phyloP scores from a whole-genome alignment of 2,329 filamentous ascomycete species.

The Elsinoe batatas region DNA sequence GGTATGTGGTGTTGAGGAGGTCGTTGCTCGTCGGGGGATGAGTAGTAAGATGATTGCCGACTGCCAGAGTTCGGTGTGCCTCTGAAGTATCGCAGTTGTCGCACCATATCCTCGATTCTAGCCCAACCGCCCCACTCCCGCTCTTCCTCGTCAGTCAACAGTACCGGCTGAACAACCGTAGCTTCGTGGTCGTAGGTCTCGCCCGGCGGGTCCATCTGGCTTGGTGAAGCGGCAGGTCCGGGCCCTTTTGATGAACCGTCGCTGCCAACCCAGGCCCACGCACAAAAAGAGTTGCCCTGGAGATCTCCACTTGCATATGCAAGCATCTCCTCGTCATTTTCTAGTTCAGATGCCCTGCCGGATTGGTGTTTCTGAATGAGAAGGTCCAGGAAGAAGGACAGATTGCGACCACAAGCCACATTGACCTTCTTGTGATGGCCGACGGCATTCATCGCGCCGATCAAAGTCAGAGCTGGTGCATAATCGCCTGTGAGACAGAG shows the following conservation, averaged over 20 bases:
- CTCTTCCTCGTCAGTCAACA: conserved; percentile 47
- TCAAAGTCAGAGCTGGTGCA: conserved; percentile 60
- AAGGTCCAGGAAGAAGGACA: conserved; percentile 67
- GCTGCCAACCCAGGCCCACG: conserved; percentile 66
- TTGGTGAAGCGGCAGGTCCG: conserved; percentile 17
- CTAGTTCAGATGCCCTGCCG: conserved; percentile 34
- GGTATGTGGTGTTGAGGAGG: conserved; percentile 20
- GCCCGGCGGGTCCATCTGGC: conserved; percentile 21
- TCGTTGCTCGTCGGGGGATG: conserved; percentile 13
- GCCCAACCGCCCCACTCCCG: conserved; percentile 76
- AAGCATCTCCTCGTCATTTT: conserved; percentile 75
- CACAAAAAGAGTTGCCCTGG: conserved; percentile 65
- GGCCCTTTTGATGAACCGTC: conserved; percentile 29
- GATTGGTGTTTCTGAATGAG: conserved; percentile 49
- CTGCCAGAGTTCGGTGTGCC: conserved; percentile 15
- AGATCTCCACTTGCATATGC: conserved; percentile 79
- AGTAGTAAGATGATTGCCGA: conserved; percentile 14
- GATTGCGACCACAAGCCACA: conserved; percentile 66
- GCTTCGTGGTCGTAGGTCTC: conserved; percentile 32
- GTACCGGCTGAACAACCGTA: conserved; percentile 35
- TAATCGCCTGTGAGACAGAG: conserved; percentile 66
- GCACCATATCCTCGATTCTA: conserved; percentile 55
- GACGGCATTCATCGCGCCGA: conserved; percentile 61
- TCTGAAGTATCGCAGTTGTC: conserved; percentile 43
- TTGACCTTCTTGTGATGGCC: conserved; percentile 64